Conservation (phyloP, 257 asterid genomes). For the Nicotiana noctiflora region DNA sequence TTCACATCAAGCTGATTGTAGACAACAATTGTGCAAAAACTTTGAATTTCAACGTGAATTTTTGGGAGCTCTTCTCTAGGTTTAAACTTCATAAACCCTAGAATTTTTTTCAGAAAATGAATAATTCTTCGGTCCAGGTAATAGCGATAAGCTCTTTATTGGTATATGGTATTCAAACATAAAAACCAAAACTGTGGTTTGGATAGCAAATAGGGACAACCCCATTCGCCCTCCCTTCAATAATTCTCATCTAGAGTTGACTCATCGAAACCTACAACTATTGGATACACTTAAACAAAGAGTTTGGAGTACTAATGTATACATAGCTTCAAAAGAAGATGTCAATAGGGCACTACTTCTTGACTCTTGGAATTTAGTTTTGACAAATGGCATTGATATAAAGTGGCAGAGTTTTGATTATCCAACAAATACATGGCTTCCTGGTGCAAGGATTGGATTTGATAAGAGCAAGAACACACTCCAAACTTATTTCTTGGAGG, state of each 20-base stretch:
- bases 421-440: slow-evolving; percentile 15
- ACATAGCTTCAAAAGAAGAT: neutral
- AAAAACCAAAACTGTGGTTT: slow-evolving; percentile 23
- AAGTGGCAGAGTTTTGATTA: slow-evolving; percentile 17
- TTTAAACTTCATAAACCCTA: no score
- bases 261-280: neutral
- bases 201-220: slow-evolving; percentile 33
- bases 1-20: no score
- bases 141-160: slow-evolving; percentile 14
- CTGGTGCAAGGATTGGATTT: slow-evolving; percentile 10
- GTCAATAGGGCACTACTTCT: slow-evolving; percentile 4
- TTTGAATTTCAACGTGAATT: no score
- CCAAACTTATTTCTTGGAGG: slow-evolving; percentile 13
- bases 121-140: slow-evolving; percentile 23
- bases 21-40: no score
- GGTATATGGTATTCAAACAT: slow-evolving; percentile 42
- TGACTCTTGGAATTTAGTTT: slow-evolving; percentile 11
- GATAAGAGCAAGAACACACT: neutral
- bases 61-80: no score
- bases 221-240: slow-evolving; percentile 10
- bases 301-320: neutral
- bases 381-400: neutral
- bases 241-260: neutral
- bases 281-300: neutral
- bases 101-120: no score